Percentiles rank a stretch among this genome's conserved stretches.
Conservation (phyloP, 2,329 filamentous ascomycete species). For the Cladosporium oxysporum region DNA sequence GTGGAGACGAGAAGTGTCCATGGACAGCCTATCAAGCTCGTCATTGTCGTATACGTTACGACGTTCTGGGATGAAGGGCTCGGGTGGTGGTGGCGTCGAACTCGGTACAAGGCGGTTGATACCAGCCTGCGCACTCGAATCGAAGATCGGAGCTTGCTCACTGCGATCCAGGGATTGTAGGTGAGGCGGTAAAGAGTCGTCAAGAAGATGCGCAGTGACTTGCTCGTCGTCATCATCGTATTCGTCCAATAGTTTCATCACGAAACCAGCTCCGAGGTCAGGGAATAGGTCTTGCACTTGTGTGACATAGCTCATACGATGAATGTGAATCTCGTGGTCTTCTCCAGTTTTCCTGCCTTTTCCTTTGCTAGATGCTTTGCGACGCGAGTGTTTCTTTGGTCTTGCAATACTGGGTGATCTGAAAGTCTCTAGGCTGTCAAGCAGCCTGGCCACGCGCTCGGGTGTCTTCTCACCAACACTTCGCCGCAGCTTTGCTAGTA, state of each 20-base stretch:
- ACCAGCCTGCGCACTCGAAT: slow-evolving; percentile 25
- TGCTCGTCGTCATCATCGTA: slow-evolving; percentile 77
- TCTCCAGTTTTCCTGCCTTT: slow-evolving; percentile 51
- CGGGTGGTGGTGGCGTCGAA: slow-evolving; percentile 53
- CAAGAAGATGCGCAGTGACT: slow-evolving; percentile 78
- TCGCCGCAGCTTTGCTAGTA: slow-evolving; percentile 65
- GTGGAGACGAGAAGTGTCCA: slow-evolving; percentile 69
- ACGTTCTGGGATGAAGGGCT: slow-evolving; percentile 53
- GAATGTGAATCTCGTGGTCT: slow-evolving; percentile 64
- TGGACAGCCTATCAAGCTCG: slow-evolving; percentile 70
- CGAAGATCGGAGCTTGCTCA: slow-evolving; percentile 58
- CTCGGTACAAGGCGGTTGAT: slow-evolving; percentile 55
- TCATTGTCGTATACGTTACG: slow-evolving; percentile 80
- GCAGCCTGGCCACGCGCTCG: slow-evolving; percentile 60
- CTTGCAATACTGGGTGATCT: slow-evolving; percentile 55
- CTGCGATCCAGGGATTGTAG: slow-evolving; percentile 64
- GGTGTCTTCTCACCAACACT: slow-evolving; percentile 55
- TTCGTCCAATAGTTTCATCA: slow-evolving; percentile 75
- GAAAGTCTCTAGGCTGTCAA: slow-evolving; percentile 62
- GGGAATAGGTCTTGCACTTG: slow-evolving; percentile 95
- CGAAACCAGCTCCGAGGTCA: slow-evolving; percentile 78
- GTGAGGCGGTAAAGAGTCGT: slow-evolving; percentile 71
- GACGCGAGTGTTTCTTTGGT: slow-evolving; percentile 56
- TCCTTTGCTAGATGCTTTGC: slow-evolving; percentile 62
- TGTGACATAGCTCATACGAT: slow-evolving; percentile 79